Conservation (phyloP, 768 basidiomycete genomes). For the Suillus plorans region DNA sequence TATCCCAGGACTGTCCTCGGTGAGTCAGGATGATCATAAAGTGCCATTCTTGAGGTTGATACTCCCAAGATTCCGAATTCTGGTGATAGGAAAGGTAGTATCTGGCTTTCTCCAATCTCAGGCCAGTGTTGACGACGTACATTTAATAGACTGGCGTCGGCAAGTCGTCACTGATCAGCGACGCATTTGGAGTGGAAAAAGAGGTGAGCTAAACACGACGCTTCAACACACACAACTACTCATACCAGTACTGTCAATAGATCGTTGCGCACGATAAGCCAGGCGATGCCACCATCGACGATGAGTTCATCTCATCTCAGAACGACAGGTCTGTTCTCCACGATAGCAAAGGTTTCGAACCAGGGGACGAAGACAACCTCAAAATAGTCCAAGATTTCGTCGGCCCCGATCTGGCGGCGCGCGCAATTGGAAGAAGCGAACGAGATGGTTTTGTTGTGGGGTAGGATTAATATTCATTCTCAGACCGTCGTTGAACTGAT, state of each 20-base stretch:
- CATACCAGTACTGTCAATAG: not conserved
- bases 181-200: not conserved
- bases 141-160: not conserved
- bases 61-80: not conserved
- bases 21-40: not conserved
- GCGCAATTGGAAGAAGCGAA: too few relatives aligned
- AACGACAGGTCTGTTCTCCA: slow-evolving; percentile 16
- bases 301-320: slow-evolving; percentile 3
- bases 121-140: not conserved
- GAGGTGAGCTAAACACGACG: not conserved
- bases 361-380: slow-evolving; percentile 10
- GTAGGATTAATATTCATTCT: too few relatives aligned
- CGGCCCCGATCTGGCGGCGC: too few relatives aligned
- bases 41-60: not conserved
- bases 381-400: not conserved
- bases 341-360: slow-evolving; percentile 17
- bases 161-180: not conserved
- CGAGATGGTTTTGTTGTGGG: too few relatives aligned
- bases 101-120: not conserved
- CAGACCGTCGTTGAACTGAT: too few relatives aligned
- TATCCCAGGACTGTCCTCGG: not conserved
- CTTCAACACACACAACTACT: not conserved
- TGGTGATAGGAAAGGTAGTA: not conserved
- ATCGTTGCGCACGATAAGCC: not conserved
- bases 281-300: slow-evolving; percentile 13